Evolutionary conservation across 306 rosid species (phyloP).

Genomic region (Lablab purpureus): DNA sequence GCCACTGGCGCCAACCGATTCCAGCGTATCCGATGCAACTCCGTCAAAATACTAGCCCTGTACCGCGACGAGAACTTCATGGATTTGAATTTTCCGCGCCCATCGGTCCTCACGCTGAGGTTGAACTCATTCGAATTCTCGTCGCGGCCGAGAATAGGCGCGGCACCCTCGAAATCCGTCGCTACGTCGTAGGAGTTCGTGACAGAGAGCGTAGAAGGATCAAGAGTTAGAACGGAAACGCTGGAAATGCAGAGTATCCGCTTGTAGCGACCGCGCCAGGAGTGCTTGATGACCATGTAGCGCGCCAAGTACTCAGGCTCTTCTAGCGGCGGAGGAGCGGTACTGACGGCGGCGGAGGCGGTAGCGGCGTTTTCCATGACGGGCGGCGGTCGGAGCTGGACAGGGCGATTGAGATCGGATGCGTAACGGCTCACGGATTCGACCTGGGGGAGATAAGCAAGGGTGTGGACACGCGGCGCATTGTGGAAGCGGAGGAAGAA

Average conservation of each 20-base stretch:
- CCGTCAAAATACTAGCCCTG: constrained; percentile 91
- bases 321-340: constrained; percentile 59
- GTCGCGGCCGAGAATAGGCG: constrained; percentile 80
- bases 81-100: constrained; percentile 87
- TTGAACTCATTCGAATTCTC: constrained; percentile 85
- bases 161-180: constrained; percentile 73
- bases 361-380: constrained; percentile 54
- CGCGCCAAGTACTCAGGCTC: constrained; percentile 95
- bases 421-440: constrained; percentile 75
- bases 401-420: constrained; percentile 61
- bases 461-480: constrained; percentile 86
- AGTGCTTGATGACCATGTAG: constrained; percentile 86
- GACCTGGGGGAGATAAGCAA: constrained; percentile 70
- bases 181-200: constrained; percentile 87
- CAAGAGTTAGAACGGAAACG: constrained; percentile 71
- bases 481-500: constrained; percentile 72
- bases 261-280: constrained; percentile 99
- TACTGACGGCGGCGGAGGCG: constrained; percentile 43
- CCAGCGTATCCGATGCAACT: constrained; percentile 86
- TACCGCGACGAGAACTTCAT: constrained; percentile 86
- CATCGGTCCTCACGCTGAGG: constrained; percentile 84
- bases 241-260: constrained; percentile 83
- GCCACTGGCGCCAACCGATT: constrained; percentile 71
- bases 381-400: constrained; percentile 17
- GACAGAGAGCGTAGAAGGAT: constrained; percentile 82